Conservation (phyloP, 2,329 filamentous ascomycete species). For the Sclerotinia trifoliorum region DNA sequence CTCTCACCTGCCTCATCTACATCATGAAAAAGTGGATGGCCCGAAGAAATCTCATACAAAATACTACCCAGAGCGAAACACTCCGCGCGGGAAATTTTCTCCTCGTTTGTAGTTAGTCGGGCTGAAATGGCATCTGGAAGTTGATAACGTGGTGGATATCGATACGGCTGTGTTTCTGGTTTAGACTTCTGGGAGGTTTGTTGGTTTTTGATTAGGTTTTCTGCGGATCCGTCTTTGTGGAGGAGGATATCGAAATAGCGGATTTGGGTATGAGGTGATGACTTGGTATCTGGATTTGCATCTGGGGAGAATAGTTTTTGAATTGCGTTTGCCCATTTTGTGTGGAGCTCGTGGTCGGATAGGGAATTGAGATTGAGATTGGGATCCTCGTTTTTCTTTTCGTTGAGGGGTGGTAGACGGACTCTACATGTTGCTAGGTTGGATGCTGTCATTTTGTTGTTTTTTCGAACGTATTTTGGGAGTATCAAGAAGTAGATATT, state of each 20-base stretch:
- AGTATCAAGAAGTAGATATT: background rate
- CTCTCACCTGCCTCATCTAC: background rate
- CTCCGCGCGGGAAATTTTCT: background rate
- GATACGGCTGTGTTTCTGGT: background rate
- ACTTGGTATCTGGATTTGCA: background rate
- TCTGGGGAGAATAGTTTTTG: background rate
- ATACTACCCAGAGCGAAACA: slow-evolving; percentile 11
- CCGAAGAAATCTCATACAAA: slow-evolving; percentile 2
- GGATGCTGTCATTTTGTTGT: background rate
- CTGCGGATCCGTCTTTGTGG: background rate
- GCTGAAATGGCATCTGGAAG: background rate
- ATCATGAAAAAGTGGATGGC: background rate
- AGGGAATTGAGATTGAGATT: background rate
- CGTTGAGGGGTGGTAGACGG: background rate
- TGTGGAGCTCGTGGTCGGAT: background rate
- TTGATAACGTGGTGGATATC: slow-evolving; percentile 9
- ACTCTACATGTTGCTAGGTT: slow-evolving; percentile 6
- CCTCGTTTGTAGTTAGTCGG: background rate
- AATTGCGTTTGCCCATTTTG: slow-evolving; percentile 10
- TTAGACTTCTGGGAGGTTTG: background rate
- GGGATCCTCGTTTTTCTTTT: background rate
- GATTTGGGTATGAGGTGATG: background rate
- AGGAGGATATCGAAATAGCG: slow-evolving; percentile 8
- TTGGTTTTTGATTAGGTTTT: background rate
- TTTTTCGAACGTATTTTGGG: no score